Evolutionary conservation across 2,329 filamentous ascomycete genomes (phyloP).

Genomic region (Aspergillus ruber): DNA sequence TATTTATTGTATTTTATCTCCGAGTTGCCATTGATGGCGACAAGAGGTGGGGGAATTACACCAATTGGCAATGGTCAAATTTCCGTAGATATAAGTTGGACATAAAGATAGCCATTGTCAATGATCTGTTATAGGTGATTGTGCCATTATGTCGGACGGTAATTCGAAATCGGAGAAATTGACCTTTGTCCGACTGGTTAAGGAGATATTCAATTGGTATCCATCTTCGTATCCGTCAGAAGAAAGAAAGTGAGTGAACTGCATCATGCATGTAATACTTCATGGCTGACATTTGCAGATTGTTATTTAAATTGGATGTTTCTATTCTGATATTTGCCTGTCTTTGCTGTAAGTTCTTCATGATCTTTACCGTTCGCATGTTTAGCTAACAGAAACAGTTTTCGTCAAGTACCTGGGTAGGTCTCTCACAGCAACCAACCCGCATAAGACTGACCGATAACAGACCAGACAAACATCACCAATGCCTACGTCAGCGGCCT

Average conservation of each 20-base stretch:
- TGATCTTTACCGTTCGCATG: not conserved
- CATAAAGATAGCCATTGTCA: not conserved
- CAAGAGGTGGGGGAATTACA: slow-evolving; percentile 11
- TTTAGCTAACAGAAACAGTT: slow-evolving; percentile 11
- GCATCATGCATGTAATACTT: not conserved
- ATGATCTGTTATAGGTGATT: not conserved
- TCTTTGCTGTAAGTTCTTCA: slow-evolving; percentile 21
- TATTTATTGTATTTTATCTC: not conserved
- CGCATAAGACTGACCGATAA: not conserved
- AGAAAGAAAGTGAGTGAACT: slow-evolving; percentile 21
- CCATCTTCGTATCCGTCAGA: slow-evolving; percentile 21
- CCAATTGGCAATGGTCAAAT: slow-evolving; percentile 1
- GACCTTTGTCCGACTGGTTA: slow-evolving; percentile 14
- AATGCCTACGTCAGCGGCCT: slow-evolving; percentile 29
- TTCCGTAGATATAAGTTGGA: not conserved
- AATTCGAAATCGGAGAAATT: slow-evolving; percentile 4
- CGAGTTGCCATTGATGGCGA: slow-evolving; percentile 10
- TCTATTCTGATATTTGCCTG: slow-evolving; percentile 26
- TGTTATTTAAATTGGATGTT: slow-evolving; percentile 26
- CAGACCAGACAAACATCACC: slow-evolving; percentile 27
- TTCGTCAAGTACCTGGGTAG: slow-evolving; percentile 24
- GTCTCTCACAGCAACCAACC: not conserved
- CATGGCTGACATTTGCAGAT: slow-evolving; percentile 9
- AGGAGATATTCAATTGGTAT: slow-evolving; percentile 30
- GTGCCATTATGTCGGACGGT: slow-evolving; percentile 11